A percentile compares a stretch with the other conserved stretches of the same genome.
Evolutionary conservation across 2,329 filamentous ascomycete genomes (phyloP).

Genomic region (Zymoseptoria pseudotritici): DNA sequence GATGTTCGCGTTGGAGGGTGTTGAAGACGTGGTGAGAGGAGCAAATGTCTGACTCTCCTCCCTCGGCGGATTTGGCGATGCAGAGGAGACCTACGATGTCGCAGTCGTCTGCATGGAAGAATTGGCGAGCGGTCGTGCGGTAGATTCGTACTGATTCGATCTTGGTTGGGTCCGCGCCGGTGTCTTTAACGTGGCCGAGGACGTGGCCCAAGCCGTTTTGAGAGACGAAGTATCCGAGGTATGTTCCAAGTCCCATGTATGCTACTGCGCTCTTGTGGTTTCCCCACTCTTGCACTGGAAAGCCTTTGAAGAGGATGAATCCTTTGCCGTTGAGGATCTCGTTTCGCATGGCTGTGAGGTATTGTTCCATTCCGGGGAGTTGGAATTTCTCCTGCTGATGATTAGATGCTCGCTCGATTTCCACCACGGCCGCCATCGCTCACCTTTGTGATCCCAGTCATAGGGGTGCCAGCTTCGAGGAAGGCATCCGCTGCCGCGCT

Average conservation of each 20-base stretch:
- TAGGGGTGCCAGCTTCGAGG: constrained; percentile 53
- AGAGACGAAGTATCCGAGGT: constrained; percentile 79
- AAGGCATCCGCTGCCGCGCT: constrained; percentile 62
- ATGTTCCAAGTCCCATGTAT: constrained; percentile 75
- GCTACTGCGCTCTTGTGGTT: constrained; percentile 72
- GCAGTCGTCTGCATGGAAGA: constrained; percentile 76
- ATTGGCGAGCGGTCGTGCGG: constrained; percentile 72
- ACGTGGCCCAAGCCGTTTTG: constrained; percentile 83
- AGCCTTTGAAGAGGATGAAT: constrained; percentile 80
- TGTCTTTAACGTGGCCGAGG: constrained; percentile 81
- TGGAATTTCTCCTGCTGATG: constrained; percentile 47
- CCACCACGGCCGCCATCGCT: constrained; percentile 25
- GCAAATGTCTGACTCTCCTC: constrained; percentile 76
- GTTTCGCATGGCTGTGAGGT: constrained; percentile 51
- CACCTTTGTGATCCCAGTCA: constrained; percentile 61
- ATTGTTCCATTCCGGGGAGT: constrained; percentile 49
- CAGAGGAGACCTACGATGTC: constrained; percentile 81
- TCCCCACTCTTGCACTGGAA: constrained; percentile 70
- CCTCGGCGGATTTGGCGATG: constrained; percentile 67
- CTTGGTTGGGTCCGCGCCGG: constrained; percentile 70
- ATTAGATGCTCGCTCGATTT: background rate
- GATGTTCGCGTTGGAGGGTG: constrained; percentile 62
- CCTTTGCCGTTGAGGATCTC: constrained; percentile 75
- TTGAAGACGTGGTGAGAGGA: constrained; percentile 78
- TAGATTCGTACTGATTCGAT: constrained; percentile 87